These are phyloP conservation scores for Tetrapisispora namnaoensis DNA, from an alignment of 805 yeast genomes.

Conservation along the genomic window DNA sequence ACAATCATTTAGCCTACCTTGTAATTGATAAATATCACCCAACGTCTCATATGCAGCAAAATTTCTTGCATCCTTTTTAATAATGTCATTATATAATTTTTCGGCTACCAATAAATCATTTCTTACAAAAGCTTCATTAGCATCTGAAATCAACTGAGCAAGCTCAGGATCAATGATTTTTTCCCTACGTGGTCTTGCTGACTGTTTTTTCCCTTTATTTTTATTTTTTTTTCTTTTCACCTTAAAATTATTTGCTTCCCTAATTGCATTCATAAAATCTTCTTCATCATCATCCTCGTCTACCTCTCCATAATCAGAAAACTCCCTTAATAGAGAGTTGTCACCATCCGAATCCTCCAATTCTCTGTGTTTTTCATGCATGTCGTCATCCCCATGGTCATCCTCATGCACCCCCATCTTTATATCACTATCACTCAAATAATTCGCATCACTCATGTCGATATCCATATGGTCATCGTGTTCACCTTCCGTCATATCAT, in stretches of 20 bases:
- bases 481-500: too few relatives aligned
- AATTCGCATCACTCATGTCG: slow-evolving; percentile 1
- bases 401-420: slow-evolving; percentile 1
- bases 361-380: slow-evolving; percentile 2
- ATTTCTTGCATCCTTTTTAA: slow-evolving; percentile 66
- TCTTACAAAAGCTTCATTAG: slow-evolving; percentile 71
- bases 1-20: slow-evolving; percentile 60
- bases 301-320: slow-evolving; percentile 30
- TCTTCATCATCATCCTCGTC: slow-evolving; percentile 34
- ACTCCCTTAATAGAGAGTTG: slow-evolving; percentile 29
- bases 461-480: slow-evolving; percentile 2
- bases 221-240: slow-evolving; percentile 31
- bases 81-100: slow-evolving; percentile 53
- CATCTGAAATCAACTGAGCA: slow-evolving; percentile 51
- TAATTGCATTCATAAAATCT: slow-evolving; percentile 50
- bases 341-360: slow-evolving; percentile 24
- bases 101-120: slow-evolving; percentile 52
- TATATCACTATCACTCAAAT: slow-evolving; percentile 4
- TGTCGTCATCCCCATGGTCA: slow-evolving; percentile 3
- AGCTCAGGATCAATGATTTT: slow-evolving; percentile 65
- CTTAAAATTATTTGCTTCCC: slow-evolving; percentile 59
- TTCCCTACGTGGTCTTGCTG: slow-evolving; percentile 26
- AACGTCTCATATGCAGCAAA: slow-evolving; percentile 79
- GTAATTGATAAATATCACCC: slow-evolving; percentile 70
- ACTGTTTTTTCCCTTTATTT: slow-evolving; percentile 22